These are phyloP conservation scores for Lenzites betulinus DNA, from an alignment of 768 basidiomycete species.

Conservation along the genomic window DNA sequence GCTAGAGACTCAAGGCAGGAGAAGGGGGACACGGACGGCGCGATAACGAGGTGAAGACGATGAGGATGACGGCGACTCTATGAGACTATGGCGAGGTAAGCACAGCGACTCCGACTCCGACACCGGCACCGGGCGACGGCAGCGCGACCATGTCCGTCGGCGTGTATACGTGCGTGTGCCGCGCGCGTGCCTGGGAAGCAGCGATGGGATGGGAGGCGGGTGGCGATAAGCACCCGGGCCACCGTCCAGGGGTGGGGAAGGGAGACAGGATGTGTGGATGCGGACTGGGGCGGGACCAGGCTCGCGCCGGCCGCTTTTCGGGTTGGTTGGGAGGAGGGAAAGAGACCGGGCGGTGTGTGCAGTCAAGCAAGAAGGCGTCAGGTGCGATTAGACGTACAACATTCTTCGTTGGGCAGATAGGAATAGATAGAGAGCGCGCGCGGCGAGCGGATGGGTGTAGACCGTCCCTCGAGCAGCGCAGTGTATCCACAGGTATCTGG, in stretches of 20 bases:
- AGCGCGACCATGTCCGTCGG: constrained; percentile 10
- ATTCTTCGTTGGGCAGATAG: constrained; percentile 20
- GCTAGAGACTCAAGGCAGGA: no score
- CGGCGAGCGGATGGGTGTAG: background rate
- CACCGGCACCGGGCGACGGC: background rate
- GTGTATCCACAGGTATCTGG: no score
- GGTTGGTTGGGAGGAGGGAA: background rate
- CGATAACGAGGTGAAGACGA: background rate
- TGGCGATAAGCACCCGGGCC: background rate
- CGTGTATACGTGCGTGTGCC: constrained; percentile 12
- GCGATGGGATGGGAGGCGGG: background rate
- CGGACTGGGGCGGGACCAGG: background rate
- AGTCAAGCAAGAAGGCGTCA: background rate
- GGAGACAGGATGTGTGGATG: background rate
- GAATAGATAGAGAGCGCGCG: constrained; percentile 22
- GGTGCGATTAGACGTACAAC: constrained; percentile 11
- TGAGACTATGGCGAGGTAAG: background rate
- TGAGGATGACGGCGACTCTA: background rate
- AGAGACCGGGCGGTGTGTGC: background rate
- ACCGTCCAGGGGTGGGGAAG: background rate
- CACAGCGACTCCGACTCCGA: no score
- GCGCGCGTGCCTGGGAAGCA: constrained; percentile 1
- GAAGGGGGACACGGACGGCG: background rate
- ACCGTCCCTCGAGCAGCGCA: no score
- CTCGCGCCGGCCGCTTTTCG: constrained; percentile 6